Evolutionary conservation across 2,329 filamentous ascomycete species (phyloP), one percentile per base, ranked within the genome.

Genomic region (Drechslerella coelobrocha): DNA sequence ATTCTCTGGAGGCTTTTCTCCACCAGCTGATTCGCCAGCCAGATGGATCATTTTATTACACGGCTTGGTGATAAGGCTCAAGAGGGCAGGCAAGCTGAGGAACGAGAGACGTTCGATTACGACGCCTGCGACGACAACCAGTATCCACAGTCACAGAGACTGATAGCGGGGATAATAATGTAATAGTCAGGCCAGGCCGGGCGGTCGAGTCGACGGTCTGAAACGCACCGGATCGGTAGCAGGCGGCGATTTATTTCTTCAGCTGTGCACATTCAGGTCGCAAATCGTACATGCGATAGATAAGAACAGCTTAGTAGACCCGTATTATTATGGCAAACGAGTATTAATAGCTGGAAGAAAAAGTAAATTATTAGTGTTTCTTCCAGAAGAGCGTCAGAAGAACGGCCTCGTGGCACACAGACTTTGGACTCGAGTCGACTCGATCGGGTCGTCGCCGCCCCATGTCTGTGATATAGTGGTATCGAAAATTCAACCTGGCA

Each of bases 321-420:
- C 29, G 12, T 31, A 31, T 6, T 31, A 6, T 6, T 31, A 6
- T 6, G 29, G 29, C 29, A 17, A 34, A 34, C 12, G 37, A 41
- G n/a, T 41, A 41, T 5, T 17, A 5, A 41, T 8, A 41, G n/a
- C n/a, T 14, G 9, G 37, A 41, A 41, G n/a, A 17, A 41, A 5
- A 5, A 41, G n/a, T 9, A 14, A 41, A 8, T 6, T 17, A 4
- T 5, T 12, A 8, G 37, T 14, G 5, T 17, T 10, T 6, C 17
- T 21, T n/a, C 14, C 8, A 6, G 17, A 45, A 45, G 41, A 19
- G 17, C 5, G 4, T 19, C 5, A n/a, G n/a, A n/a, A n/a, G n/a
- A n/a, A n/a, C n/a, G 41, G n/a, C n/a, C 41, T 45, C 41, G 41
- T 45, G 41, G 41, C 41, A 45, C 41, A 5, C 41, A 14, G 41